These are phyloP conservation scores for Botrytis cinerea DNA, from an alignment of 2,329 filamentous ascomycete species.

Conservation along the genomic window DNA sequence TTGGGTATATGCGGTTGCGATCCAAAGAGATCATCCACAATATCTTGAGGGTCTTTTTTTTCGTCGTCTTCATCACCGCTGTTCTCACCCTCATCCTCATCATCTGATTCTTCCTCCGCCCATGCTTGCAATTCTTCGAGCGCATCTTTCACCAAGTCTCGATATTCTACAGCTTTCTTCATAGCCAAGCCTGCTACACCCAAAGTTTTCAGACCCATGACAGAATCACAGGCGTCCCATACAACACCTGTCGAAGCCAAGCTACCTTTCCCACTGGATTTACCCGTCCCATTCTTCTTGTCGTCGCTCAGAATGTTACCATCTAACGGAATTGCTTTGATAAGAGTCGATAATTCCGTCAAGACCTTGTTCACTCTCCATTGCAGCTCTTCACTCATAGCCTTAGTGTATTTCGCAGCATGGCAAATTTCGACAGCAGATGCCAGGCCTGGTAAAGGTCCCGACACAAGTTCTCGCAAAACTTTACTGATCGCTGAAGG, in stretches of 20 bases:
- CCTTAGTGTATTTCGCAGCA: slow-evolving; percentile 60
- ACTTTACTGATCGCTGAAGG: slow-evolving; percentile 72
- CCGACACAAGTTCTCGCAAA: slow-evolving; percentile 69
- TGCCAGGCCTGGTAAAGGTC: slow-evolving; percentile 73
- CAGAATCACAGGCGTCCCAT: slow-evolving; percentile 80
- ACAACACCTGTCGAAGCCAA: slow-evolving; percentile 71
- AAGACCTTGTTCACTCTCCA: slow-evolving; percentile 61
- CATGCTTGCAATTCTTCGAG: slow-evolving; percentile 86
- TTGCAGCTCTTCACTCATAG: slow-evolving; percentile 65
- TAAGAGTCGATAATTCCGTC: slow-evolving; percentile 60
- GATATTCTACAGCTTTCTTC: slow-evolving; percentile 70
- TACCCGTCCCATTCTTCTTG: slow-evolving; percentile 48
- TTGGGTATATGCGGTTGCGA: slow-evolving; percentile 61
- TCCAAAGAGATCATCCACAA: slow-evolving; percentile 69
- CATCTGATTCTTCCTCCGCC: slow-evolving; percentile 70
- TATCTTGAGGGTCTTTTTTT: slow-evolving; percentile 51
- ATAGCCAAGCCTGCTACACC: slow-evolving; percentile 72
- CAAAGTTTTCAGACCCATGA: slow-evolving; percentile 62
- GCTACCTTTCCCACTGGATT: slow-evolving; percentile 50
- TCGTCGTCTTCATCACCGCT: slow-evolving; percentile 50
- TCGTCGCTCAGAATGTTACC: slow-evolving; percentile 54
- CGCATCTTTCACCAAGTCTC: slow-evolving; percentile 76
- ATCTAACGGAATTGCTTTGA: slow-evolving; percentile 61
- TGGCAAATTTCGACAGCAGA: slow-evolving; percentile 68
- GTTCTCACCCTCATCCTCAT: slow-evolving; percentile 57